Percentiles rank a stretch among this genome's conserved stretches.
These are phyloP conservation scores for Fusarium citri DNA, from an alignment of 2,329 filamentous ascomycete species.

Conservation along the genomic window DNA sequence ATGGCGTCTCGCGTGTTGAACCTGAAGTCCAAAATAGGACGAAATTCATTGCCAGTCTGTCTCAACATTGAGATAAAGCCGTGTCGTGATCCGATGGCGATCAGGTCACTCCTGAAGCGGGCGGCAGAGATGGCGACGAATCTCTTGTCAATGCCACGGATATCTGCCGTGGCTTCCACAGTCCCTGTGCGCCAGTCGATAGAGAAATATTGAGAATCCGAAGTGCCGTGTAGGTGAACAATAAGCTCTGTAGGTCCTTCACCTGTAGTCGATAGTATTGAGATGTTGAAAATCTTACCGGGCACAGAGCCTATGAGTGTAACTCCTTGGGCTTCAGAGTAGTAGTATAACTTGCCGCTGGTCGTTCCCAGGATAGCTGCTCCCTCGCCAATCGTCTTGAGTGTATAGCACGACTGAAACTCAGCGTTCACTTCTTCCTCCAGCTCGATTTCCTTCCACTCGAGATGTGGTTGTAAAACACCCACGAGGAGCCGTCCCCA, in stretches of 20 bases:
- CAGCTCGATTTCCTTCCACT: slow-evolving; percentile 59
- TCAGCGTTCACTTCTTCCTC: slow-evolving; percentile 51
- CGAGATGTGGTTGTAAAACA: slow-evolving; percentile 46
- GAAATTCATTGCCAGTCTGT: slow-evolving; percentile 44
- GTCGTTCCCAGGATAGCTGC: slow-evolving; percentile 62
- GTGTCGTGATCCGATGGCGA: slow-evolving; percentile 65
- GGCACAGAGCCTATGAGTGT: slow-evolving; percentile 54
- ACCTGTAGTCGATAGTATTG: slow-evolving; percentile 50
- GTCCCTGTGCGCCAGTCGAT: slow-evolving; percentile 50
- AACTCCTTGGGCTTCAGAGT: slow-evolving; percentile 49
- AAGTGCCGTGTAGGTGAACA: slow-evolving; percentile 60
- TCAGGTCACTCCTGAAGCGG: slow-evolving; percentile 55
- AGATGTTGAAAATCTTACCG: slow-evolving; percentile 65
- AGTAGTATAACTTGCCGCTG: slow-evolving; percentile 61
- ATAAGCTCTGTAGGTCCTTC: slow-evolving; percentile 51
- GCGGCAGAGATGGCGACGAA: slow-evolving; percentile 63
- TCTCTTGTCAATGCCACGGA: slow-evolving; percentile 58
- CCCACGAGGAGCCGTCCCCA: slow-evolving; percentile 69
- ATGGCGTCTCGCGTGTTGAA: slow-evolving; percentile 71
- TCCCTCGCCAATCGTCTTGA: slow-evolving; percentile 55
- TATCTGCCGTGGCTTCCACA: slow-evolving; percentile 45
- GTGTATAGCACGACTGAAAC: slow-evolving; percentile 60
- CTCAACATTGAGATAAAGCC: slow-evolving; percentile 58
- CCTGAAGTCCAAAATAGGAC: slow-evolving; percentile 51
- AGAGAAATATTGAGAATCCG: slow-evolving; percentile 57